A percentile compares a stretch with the other conserved stretches of the same genome.
These are phyloP conservation scores for Pythium aristosporum DNA, from an alignment of 352 stramenopile genomes.

Conservation along the genomic window DNA sequence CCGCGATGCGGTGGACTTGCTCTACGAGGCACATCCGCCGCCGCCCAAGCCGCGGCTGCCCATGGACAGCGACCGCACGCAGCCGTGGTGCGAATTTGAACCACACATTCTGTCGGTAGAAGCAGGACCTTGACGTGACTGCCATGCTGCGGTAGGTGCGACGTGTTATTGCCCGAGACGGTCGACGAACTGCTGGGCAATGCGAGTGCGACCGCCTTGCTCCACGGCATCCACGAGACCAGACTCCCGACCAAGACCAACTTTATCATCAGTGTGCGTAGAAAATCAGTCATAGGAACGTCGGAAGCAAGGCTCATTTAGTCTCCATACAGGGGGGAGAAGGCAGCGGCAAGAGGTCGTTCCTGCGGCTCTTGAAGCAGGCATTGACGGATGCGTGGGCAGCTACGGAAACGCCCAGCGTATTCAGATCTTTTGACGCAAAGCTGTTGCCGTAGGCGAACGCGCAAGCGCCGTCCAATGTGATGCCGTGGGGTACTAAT, in stretches of 20 bases:
- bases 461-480: background rate
- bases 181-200: constrained; percentile 55
- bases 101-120: background rate
- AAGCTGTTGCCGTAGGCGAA: constrained; percentile 34
- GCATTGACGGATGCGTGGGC: constrained; percentile 18
- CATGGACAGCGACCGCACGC: constrained; percentile 25
- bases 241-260: constrained; percentile 35
- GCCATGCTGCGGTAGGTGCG: constrained; percentile 9
- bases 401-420: constrained; percentile 15
- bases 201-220: constrained; percentile 25
- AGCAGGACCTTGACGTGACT: background rate
- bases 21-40: constrained; percentile 42
- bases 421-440: constrained; percentile 41
- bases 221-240: constrained; percentile 27
- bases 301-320: background rate
- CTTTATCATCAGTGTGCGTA: constrained; percentile 61
- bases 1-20: constrained; percentile 48
- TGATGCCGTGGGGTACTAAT: too few relatives aligned
- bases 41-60: constrained; percentile 50
- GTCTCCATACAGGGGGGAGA: constrained; percentile 37
- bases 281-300: background rate
- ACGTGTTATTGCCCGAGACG: constrained; percentile 34
- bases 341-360: constrained; percentile 49
- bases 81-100: constrained; percentile 38
- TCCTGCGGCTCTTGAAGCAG: constrained; percentile 43